These are phyloP conservation scores for Nakaseomyces bracarensis DNA, from an alignment of 1,139 yeast genomes.

Conservation along the genomic window DNA sequence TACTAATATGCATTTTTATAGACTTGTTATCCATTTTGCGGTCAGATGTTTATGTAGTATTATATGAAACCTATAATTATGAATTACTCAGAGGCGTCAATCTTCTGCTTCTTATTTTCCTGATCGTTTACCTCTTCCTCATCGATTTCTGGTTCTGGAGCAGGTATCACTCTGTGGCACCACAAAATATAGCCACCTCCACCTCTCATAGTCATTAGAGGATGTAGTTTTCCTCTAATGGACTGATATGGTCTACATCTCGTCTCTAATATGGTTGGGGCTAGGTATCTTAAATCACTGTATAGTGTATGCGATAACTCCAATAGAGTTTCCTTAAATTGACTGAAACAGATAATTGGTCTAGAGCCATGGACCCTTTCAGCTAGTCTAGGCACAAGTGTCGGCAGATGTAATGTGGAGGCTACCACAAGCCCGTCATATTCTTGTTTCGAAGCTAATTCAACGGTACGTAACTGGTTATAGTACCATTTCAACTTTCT, in stretches of 20 bases:
- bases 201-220: constrained; percentile 87
- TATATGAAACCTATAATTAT: too few species aligned
- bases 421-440: constrained; percentile 77
- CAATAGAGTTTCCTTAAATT: constrained; percentile 68
- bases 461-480: constrained; percentile 47
- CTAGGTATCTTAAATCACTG: constrained; percentile 61
- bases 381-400: constrained; percentile 53
- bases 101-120: constrained; percentile 9
- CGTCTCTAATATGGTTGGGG: constrained; percentile 77
- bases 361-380: constrained; percentile 77
- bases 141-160: constrained; percentile 41
- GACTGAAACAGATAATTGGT: constrained; percentile 75
- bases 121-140: constrained; percentile 8
- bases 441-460: constrained; percentile 40
- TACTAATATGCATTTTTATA: constrained; percentile 4
- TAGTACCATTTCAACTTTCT: constrained; percentile 42
- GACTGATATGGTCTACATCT: constrained; percentile 85
- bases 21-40: too few species aligned
- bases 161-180: constrained; percentile 75
- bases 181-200: constrained; percentile 84
- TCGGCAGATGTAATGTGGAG: constrained; percentile 61
- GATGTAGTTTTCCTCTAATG: constrained; percentile 89
- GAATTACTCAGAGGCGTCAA: neutral
- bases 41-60: too few species aligned
- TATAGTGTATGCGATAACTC: constrained; percentile 63